These are phyloP conservation scores for Jasminum sambac DNA, from an alignment of 257 asterid species.

Conservation along the genomic window DNA sequence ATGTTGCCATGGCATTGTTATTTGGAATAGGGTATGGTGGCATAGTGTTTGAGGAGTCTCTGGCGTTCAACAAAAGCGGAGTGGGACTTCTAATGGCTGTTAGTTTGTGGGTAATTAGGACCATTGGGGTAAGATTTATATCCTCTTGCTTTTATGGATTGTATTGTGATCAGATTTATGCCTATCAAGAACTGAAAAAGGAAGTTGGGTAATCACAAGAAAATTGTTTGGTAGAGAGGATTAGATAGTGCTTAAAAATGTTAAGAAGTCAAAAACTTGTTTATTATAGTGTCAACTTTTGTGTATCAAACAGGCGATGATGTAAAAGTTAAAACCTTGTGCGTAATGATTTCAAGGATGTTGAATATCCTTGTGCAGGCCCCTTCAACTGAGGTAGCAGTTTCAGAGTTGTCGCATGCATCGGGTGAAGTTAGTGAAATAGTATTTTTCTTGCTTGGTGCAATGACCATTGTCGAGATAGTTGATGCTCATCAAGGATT, in stretches of 20 bases:
- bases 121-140: constrained; percentile 77
- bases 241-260: no score
- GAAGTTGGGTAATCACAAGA: neutral
- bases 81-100: constrained; percentile 98
- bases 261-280: neutral
- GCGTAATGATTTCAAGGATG: constrained; percentile 20
- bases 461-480: constrained; percentile 97
- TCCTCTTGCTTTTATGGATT: neutral
- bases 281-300: neutral
- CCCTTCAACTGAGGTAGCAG: constrained; percentile 88
- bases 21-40: constrained; percentile 95
- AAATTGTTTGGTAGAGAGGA: neutral
- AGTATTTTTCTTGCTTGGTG: constrained; percentile 93
- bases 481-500: constrained; percentile 99
- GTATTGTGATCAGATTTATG: neutral
- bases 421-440: constrained; percentile 97
- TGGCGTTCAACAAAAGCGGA: constrained; percentile 97
- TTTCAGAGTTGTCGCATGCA: constrained; percentile 91
- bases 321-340: neutral
- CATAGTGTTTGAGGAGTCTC: constrained; percentile 92
- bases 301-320: neutral
- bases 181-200: constrained; percentile 4
- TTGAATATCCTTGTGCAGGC: constrained; percentile 59
- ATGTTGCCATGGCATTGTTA: constrained; percentile 82
- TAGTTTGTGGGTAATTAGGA: constrained; percentile 87